A percentile compares a stretch with the other conserved stretches of the same genome.
These are phyloP conservation scores for Monosporozyma unispora DNA, from an alignment of 805 yeast genomes.

Conservation along the genomic window DNA sequence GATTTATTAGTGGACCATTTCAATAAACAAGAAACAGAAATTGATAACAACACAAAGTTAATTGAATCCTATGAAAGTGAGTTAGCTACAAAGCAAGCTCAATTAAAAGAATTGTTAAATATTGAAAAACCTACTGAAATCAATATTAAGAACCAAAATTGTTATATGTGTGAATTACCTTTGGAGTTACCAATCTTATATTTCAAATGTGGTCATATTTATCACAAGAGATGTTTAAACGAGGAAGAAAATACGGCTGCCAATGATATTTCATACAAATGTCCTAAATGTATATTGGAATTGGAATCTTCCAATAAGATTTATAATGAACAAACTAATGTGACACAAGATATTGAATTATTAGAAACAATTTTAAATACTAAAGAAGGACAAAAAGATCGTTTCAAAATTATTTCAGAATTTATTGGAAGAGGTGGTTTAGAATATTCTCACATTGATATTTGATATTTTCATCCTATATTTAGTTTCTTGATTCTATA, in stretches of 20 bases:
- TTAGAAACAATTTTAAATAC: constrained; percentile 50
- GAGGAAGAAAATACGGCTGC: constrained; percentile 32
- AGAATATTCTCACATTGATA: constrained; percentile 33
- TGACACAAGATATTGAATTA: constrained; percentile 53
- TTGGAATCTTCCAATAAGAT: constrained; percentile 55
- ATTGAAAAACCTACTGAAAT: constrained; percentile 34
- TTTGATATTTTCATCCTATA: neutral
- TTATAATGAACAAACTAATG: constrained; percentile 49
- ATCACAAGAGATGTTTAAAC: constrained; percentile 70
- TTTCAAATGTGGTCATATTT: constrained; percentile 80
- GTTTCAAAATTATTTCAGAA: constrained; percentile 68
- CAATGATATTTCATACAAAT: constrained; percentile 30
- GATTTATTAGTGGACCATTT: constrained; percentile 57
- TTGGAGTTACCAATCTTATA: constrained; percentile 75
- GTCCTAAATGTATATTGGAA: constrained; percentile 74
- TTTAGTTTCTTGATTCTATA: no score
- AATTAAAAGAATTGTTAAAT: constrained; percentile 41
- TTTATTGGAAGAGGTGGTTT: constrained; percentile 85
- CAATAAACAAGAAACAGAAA: constrained; percentile 51
- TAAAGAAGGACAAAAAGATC: constrained; percentile 40
- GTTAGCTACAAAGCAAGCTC: constrained; percentile 43
- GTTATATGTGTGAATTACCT: constrained; percentile 54
- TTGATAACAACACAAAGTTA: constrained; percentile 57
- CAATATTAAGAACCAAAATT: constrained; percentile 46
- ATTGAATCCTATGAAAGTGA: constrained; percentile 62